Conservation (phyloP, 2,329 filamentous ascomycete species). For the Neofusicoccum parvum region DNA sequence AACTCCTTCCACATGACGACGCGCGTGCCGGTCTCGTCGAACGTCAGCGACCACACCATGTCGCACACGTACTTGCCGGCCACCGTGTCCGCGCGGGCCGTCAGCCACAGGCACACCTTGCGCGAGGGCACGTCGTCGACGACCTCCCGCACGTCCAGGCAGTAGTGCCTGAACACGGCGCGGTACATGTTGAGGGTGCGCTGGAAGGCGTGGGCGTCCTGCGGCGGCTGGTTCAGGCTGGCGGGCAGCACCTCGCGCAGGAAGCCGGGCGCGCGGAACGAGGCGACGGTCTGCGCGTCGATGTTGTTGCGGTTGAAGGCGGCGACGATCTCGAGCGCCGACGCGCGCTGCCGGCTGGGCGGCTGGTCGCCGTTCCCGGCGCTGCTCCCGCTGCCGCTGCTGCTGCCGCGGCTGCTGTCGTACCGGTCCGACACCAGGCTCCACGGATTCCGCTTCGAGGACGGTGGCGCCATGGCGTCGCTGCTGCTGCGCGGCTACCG, state of each 20-base stretch:
- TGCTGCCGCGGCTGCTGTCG: background rate
- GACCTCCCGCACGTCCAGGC: background rate
- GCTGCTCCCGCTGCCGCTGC: background rate
- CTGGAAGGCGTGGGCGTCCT: conserved; percentile 5
- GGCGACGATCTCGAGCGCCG: conserved; percentile 11
- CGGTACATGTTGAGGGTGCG: conserved; percentile 11
- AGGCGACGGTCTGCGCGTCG: conserved; percentile 3
- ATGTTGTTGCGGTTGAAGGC: conserved; percentile 21
- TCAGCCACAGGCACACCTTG: conserved; percentile 16
- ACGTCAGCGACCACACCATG: conserved; percentile 7
- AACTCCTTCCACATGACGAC: conserved; percentile 15
- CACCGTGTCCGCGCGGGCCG: conserved; percentile 1
- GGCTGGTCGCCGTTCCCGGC: background rate
- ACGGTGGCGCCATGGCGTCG: background rate
- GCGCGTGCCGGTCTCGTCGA: background rate
- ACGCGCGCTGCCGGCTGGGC: background rate
- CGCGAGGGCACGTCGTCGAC: conserved; percentile 6
- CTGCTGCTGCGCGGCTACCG: no score
- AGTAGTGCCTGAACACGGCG: conserved; percentile 11
- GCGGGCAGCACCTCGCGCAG: conserved; percentile 9
- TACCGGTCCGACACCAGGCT: background rate
- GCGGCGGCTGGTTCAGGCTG: background rate
- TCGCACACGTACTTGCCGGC: conserved; percentile 9
- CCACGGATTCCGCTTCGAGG: background rate
- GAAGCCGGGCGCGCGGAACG: background rate